Evolutionary conservation across 1,284 basidiomycete genomes (phyloP), one percentile per base, ranked within the genome.

Genomic region (Boletus sp.): DNA sequence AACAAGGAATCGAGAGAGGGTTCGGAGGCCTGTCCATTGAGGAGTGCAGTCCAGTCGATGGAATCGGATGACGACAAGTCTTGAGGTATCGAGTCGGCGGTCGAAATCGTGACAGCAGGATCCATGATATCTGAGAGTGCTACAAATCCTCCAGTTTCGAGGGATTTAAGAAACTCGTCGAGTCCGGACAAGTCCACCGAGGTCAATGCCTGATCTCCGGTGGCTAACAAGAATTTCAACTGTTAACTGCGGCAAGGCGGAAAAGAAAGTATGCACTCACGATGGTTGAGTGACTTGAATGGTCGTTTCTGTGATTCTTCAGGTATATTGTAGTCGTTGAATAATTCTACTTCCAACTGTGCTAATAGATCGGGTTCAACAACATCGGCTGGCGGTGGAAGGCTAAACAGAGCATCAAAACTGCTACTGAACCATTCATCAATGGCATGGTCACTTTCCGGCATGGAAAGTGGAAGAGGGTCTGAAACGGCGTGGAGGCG

Each of bases 401-500:
- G 36, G 4, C 66, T 53, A 20, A 73, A 76, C 3, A 65, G 36
- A 44, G 20, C 1, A 5, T 61, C 56, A 29, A 65, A 64, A 42
- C 61, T 68, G n/a, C 16, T 24, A 1, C 51, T 61, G 11, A 69
- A 63, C 69, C 70, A 71, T 42, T 66, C 53, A 8, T 73, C 72
- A 4, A 69, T 58, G 6, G 51, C 43, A 6, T 52, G 16, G 11
- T 64, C 61, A 12, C 59, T 58, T n/a, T 63, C 59, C 4, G 46
- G 2, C 0, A 55, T 48, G 7, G 62, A 43, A 20, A 53, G 43
- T 0, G 71, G 68, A 1, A 71, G 48, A 12, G 76, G 67, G 53
- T 74, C 67, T 0, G 74, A 73, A 2, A 69, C 68, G 0, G 63
- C 7, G 27, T 73, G 68, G 1, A 65, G 45, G 27, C 63, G 67